phyloP scores from a whole-genome alignment of 805 yeast genomes.

The Suhomyces vadensis region DNA sequence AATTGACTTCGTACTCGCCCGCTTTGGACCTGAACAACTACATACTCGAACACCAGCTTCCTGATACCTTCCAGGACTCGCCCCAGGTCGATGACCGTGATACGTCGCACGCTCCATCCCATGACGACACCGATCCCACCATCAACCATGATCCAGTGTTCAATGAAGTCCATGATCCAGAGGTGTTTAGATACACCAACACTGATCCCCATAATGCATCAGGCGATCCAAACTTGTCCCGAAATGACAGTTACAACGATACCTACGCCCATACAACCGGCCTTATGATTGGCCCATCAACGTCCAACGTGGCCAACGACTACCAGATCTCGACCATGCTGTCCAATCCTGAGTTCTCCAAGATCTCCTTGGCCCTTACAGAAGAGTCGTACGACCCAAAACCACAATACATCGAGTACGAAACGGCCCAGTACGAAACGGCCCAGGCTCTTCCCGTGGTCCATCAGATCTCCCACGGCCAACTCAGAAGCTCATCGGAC shows the following conservation, averaged over 20 bases:
- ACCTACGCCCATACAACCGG: not conserved
- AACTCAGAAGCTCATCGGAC: no score
- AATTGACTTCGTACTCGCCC: conserved; percentile 18
- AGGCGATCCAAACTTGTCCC: no score
- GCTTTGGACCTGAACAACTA: no score
- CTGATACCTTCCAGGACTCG: not conserved
- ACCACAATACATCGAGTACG: conserved; percentile 7
- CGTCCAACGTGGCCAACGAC: not conserved
- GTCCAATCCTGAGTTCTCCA: conserved; percentile 8
- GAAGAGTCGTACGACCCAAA: not conserved
- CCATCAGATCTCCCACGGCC: not conserved
- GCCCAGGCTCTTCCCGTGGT: conserved; percentile 4
- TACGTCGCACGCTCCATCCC: no score
- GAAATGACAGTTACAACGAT: not conserved
- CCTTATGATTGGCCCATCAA: conserved; percentile 3
- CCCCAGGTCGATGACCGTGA: no score
- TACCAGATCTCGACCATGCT: conserved; percentile 3
- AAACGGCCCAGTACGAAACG: conserved; percentile 4
- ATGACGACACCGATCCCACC: conserved; percentile 11
- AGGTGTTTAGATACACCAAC: not conserved
- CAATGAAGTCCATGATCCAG: conserved; percentile 8
- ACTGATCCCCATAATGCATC: no score
- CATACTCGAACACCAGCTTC: not conserved
- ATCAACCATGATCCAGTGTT: conserved; percentile 8
- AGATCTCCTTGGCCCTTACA: conserved; percentile 4